These are phyloP conservation scores for Beauveria bassiana DNA, from an alignment of 2,329 filamentous ascomycete species.

Conservation along the genomic window DNA sequence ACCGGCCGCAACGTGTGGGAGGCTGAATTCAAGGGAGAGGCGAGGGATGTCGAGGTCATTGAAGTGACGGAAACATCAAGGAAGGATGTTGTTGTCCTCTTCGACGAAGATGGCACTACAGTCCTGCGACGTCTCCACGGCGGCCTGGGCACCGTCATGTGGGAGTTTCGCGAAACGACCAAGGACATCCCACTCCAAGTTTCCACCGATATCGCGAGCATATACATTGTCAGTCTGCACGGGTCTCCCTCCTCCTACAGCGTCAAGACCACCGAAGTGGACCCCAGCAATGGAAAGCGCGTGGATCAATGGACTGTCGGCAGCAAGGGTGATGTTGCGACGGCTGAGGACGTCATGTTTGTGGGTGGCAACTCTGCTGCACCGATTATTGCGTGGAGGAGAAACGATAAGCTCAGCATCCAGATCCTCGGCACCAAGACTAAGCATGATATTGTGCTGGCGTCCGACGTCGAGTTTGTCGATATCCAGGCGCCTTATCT, in stretches of 20 bases:
- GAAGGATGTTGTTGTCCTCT: slow-evolving; percentile 67
- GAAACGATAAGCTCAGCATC: slow-evolving; percentile 58
- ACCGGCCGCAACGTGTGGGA: slow-evolving; percentile 76
- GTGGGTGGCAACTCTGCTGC: slow-evolving; percentile 70
- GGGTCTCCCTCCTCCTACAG: slow-evolving; percentile 61
- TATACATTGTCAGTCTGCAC: slow-evolving; percentile 74
- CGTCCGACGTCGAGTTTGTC: slow-evolving; percentile 40
- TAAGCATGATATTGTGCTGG: slow-evolving; percentile 46
- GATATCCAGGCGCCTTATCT: slow-evolving; percentile 69
- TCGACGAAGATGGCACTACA: slow-evolving; percentile 48
- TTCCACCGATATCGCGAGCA: slow-evolving; percentile 59
- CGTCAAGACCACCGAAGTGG: slow-evolving; percentile 67
- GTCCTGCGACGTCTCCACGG: slow-evolving; percentile 67
- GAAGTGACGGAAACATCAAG: slow-evolving; percentile 55
- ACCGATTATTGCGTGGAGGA: slow-evolving; percentile 69
- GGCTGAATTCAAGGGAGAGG: slow-evolving; percentile 46
- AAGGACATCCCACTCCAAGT: slow-evolving; percentile 68
- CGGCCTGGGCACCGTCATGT: slow-evolving; percentile 62
- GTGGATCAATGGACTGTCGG: slow-evolving; percentile 63
- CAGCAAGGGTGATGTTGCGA: slow-evolving; percentile 65
- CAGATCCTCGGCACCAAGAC: slow-evolving; percentile 60
- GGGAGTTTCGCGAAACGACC: slow-evolving; percentile 66
- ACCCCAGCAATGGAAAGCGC: slow-evolving; percentile 64
- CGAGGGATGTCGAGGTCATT: slow-evolving; percentile 69
- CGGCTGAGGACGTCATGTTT: slow-evolving; percentile 58